Evolutionary conservation across 768 basidiomycete species (phyloP).

Genomic region (Lentinula lateritia): DNA sequence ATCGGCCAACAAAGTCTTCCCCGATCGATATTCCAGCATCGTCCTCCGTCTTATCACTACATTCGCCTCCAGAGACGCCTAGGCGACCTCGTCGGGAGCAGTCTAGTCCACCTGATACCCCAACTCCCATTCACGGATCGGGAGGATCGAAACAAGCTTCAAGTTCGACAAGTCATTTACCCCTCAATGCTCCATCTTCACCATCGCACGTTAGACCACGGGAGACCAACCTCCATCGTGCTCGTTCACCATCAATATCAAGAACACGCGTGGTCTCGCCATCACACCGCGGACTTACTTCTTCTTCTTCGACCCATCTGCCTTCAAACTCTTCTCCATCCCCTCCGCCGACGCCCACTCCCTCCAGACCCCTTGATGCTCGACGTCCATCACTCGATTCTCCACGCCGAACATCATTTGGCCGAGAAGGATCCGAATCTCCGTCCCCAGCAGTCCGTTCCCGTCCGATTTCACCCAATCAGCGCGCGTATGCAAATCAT

Average conservation of each 20-base stretch:
- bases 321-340: slow-evolving; percentile 30
- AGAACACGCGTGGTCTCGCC: slow-evolving; percentile 35
- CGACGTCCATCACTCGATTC: slow-evolving; percentile 33
- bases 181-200: slow-evolving; percentile 30
- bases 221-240: slow-evolving; percentile 35
- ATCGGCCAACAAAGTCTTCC: slow-evolving; percentile 26
- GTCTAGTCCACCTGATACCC: slow-evolving; percentile 42
- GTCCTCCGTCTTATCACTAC: slow-evolving; percentile 8
- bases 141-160: slow-evolving; percentile 29
- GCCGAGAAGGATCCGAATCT: slow-evolving; percentile 27
- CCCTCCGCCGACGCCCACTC: slow-evolving; percentile 21
- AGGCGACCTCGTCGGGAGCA: slow-evolving; percentile 30
- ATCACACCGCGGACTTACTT: slow-evolving; percentile 36
- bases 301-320: slow-evolving; percentile 47
- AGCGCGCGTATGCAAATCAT: slow-evolving; percentile 45
- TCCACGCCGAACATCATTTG: slow-evolving; percentile 28
- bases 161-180: slow-evolving; percentile 34
- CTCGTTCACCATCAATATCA: slow-evolving; percentile 33
- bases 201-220: slow-evolving; percentile 23
- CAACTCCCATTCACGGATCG: slow-evolving; percentile 35
- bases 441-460: slow-evolving; percentile 38
- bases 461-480: slow-evolving; percentile 41
- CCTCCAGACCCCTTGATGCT: slow-evolving; percentile 20
- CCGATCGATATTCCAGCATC: slow-evolving; percentile 23
- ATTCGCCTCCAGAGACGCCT: slow-evolving; percentile 25